Percentiles rank a stretch among this genome's conserved stretches.
phyloP scores from a whole-genome alignment of 148 eudicot species.

The Euryodendron excelsum region DNA sequence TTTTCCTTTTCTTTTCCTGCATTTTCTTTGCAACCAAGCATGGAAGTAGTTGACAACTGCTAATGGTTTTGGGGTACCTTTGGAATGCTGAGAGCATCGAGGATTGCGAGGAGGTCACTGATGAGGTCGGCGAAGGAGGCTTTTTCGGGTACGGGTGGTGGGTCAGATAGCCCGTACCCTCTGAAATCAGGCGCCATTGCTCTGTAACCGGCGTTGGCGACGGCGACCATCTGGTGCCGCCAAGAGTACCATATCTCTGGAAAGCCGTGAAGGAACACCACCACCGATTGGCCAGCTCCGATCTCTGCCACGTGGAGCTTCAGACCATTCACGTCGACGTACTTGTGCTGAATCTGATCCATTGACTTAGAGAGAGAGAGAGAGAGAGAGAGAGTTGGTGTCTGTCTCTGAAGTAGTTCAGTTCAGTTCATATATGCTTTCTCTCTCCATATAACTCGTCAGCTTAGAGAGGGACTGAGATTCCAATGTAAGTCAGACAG shows the following conservation, averaged over 20 bases:
- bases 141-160: conserved; percentile 28
- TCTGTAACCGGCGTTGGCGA: conserved; percentile 34
- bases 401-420: no score
- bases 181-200: conserved; percentile 41
- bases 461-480: no score
- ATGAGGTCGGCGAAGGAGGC: conserved; percentile 27
- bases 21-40: no score
- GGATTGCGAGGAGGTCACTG: conserved; percentile 29
- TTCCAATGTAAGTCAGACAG: no score
- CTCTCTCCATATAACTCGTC: no score
- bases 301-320: conserved; percentile 42
- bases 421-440: no score
- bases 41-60: no score
- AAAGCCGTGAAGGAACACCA: conserved; percentile 44
- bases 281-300: conserved; percentile 35
- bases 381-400: no score
- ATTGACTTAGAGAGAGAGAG: neutral
- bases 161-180: conserved; percentile 43
- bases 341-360: conserved; percentile 37
- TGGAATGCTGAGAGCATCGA: conserved; percentile 32
- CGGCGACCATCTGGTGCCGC: conserved; percentile 42
- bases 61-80: no score
- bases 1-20: no score
- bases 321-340: conserved; percentile 34
- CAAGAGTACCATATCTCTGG: conserved; percentile 56